Conservation (phyloP, 495 filamentous ascomycete genomes). For the Aspergillus steynii region DNA sequence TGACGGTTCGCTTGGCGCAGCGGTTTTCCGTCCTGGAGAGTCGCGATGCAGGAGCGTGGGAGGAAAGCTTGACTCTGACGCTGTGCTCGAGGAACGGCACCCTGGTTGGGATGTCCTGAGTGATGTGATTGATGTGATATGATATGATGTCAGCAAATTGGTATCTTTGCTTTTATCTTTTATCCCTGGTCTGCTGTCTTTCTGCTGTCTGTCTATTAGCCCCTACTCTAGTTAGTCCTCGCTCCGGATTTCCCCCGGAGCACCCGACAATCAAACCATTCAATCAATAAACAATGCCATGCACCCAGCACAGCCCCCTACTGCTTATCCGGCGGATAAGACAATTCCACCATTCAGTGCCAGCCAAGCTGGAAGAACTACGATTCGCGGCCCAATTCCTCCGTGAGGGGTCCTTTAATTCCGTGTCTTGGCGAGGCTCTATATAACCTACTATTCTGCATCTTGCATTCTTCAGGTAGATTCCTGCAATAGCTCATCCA, state of each 20-base stretch:
- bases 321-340: neutral
- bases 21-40: slow-evolving; percentile 27
- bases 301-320: no score
- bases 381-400: slow-evolving; percentile 1
- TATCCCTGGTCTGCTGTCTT: no score
- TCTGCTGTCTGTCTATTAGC: no score
- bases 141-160: neutral
- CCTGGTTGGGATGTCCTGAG: slow-evolving; percentile 4
- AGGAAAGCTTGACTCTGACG: slow-evolving; percentile 18
- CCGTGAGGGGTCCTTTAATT: slow-evolving; percentile 4
- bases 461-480: no score
- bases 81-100: slow-evolving; percentile 18
- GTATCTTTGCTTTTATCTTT: no score
- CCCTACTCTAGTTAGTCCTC: no score
- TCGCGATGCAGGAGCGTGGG: slow-evolving; percentile 21
- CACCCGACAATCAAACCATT: no score
- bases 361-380: neutral
- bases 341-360: neutral
- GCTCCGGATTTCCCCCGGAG: no score
- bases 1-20: slow-evolving; percentile 40
- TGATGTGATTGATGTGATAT: neutral
- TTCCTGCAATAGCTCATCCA: no score
- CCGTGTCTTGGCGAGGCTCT: neutral
- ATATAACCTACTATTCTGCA: no score
- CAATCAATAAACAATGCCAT: no score